These are phyloP conservation scores for Fusarium fujikuroi DNA, from an alignment of 2,329 filamentous ascomycete species.

Conservation along the genomic window DNA sequence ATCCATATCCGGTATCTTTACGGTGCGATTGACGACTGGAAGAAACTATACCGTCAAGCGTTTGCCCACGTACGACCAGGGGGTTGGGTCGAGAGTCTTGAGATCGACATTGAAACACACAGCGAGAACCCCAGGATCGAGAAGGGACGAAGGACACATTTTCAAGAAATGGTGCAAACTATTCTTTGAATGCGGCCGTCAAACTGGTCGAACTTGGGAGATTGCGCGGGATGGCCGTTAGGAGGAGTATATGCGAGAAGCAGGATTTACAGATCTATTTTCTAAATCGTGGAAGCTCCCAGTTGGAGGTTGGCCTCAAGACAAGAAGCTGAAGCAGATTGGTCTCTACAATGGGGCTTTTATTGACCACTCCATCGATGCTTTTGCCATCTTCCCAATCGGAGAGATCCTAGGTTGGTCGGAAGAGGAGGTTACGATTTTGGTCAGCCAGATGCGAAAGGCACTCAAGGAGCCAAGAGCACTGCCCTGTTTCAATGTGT, in stretches of 20 bases:
- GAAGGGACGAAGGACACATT: slow-evolving; percentile 25
- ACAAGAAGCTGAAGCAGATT: slow-evolving; percentile 29
- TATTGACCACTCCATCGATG: slow-evolving; percentile 28
- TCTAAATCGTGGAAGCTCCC: slow-evolving; percentile 30
- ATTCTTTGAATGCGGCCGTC: slow-evolving; percentile 41
- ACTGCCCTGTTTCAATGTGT: not conserved
- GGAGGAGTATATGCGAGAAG: slow-evolving; percentile 33
- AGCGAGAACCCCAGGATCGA: slow-evolving; percentile 29
- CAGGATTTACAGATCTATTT: slow-evolving; percentile 29
- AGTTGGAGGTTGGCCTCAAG: slow-evolving; percentile 28
- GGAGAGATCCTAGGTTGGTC: slow-evolving; percentile 33
- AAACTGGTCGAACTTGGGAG: slow-evolving; percentile 42
- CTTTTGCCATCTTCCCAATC: slow-evolving; percentile 26
- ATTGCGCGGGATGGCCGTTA: slow-evolving; percentile 36
- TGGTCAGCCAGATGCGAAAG: slow-evolving; percentile 28
- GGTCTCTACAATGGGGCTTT: slow-evolving; percentile 26
- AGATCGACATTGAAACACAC: slow-evolving; percentile 30
- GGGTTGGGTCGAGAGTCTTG: slow-evolving; percentile 34
- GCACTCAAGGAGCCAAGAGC: slow-evolving; percentile 14
- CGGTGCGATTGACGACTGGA: slow-evolving; percentile 68
- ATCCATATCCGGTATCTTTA: slow-evolving; percentile 68
- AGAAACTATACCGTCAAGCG: slow-evolving; percentile 62
- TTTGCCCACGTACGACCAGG: slow-evolving; percentile 59
- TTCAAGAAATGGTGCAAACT: slow-evolving; percentile 33
- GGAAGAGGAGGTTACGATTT: slow-evolving; percentile 7